Conservation (phyloP, 2,329 filamentous ascomycete genomes). For the Ceratocystiopsis sp. region DNA sequence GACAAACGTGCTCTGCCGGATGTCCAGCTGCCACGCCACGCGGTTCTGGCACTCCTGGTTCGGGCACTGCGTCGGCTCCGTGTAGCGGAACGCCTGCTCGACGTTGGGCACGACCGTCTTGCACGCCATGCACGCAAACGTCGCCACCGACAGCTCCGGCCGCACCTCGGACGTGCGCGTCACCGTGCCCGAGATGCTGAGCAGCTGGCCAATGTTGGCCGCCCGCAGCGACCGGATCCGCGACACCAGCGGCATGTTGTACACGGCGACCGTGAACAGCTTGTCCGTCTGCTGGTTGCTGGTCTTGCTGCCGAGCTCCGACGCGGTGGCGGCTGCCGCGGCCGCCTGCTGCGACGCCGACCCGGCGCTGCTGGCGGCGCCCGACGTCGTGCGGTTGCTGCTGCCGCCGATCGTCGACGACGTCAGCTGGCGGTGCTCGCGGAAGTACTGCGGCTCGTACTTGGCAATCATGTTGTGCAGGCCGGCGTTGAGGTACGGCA, state of each 20-base stretch:
- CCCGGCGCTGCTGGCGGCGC: constrained; percentile 33
- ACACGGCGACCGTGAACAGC: constrained; percentile 82
- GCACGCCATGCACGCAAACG: constrained; percentile 82
- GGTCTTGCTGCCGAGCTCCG: constrained; percentile 56
- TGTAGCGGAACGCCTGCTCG: constrained; percentile 95
- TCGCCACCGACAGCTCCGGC: constrained; percentile 80
- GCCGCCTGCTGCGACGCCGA: constrained; percentile 33
- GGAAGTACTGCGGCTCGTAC: constrained; percentile 86
- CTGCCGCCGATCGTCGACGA: constrained; percentile 27
- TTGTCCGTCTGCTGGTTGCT: constrained; percentile 94
- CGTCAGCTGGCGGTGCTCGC: constrained; percentile 74
- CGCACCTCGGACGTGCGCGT: constrained; percentile 94
- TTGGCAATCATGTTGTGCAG: constrained; percentile 89
- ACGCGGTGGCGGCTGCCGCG: constrained; percentile 43
- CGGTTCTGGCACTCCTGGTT: constrained; percentile 79
- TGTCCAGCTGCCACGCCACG: constrained; percentile 88
- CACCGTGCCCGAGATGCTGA: constrained; percentile 92
- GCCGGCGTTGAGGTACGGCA: constrained; percentile 76
- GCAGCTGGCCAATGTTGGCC: constrained; percentile 74
- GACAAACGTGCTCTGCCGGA: constrained; percentile 90
- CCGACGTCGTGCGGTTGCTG: constrained; percentile 53
- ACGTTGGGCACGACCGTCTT: constrained; percentile 73
- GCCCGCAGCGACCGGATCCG: constrained; percentile 75
- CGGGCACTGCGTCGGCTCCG: constrained; percentile 88
- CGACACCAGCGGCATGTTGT: constrained; percentile 78